Evolutionary conservation across 1,284 basidiomycete genomes (phyloP), one percentile per base, ranked within the genome.

Genomic region (Ceratorhiza oryzae-sativae): DNA sequence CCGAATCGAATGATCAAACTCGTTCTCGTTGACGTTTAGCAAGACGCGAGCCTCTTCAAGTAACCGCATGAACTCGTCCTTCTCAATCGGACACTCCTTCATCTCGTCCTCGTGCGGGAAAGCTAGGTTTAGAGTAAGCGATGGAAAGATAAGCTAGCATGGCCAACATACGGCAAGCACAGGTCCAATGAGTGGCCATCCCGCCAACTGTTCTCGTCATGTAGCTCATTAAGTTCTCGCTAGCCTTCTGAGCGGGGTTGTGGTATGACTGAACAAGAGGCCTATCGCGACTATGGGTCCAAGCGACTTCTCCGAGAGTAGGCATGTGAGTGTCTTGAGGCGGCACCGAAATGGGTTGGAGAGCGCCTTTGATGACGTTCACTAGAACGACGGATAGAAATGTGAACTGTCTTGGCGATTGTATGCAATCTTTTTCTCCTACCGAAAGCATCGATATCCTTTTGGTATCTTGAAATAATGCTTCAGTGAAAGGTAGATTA

Each of bases 181-280:
- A 67, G 20, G 71, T 58, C 61, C 71, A 72, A 58, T 67, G 71
- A 10, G 71, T 72, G 3, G 71, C 49, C 71, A 72, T 72, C 15
- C 71, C 71, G 39, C 71, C 71, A 32, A 72, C 63, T 23, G 71
- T 72, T 10, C 71, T 63, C 15, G 71, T 68, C n/a, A 68, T 41
- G n/a, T 51, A 55, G 12, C 62, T 63, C 20, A 41, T 25, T 12
- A 72, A 39, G 30, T 72, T 72, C 23, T 46, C 13, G 36, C 55
- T n/a, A 12, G 62, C 30, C 6, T 34, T 32, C 42, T 72, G 71
- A 9, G 59, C 32, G 18, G 62, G 71, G 51, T 72, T 72, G 53
- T 68, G 27, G 18, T 45, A 42, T 13, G 45, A 6, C 39, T 55
- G 42, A 39, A 72, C 41, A 25, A 68, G 53, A 8, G 42, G 1